Conservation (phyloP, 441 rosid genomes). For the Gossypium gossypioides region DNA sequence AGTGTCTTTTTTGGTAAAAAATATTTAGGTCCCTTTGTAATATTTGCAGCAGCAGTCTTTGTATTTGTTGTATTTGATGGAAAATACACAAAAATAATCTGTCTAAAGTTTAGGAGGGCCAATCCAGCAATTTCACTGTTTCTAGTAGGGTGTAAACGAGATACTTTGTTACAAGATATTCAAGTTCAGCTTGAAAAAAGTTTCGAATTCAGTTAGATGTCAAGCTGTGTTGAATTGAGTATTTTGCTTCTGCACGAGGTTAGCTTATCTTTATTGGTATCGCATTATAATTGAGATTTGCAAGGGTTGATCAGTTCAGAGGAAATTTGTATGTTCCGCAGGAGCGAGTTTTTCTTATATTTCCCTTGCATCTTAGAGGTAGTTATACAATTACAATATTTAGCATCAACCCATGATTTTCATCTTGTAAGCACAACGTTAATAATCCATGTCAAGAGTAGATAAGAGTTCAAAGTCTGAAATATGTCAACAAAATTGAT, state of each 20-base stretch:
- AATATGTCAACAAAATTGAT: neutral
- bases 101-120: slow-evolving; percentile 14
- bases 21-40: slow-evolving; percentile 32
- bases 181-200: neutral
- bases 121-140: neutral
- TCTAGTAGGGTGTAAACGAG: neutral
- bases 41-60: slow-evolving; percentile 31
- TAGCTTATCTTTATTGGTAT: neutral
- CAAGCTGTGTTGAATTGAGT: neutral
- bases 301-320: neutral
- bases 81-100: slow-evolving; percentile 45
- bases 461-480: neutral
- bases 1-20: slow-evolving; percentile 28
- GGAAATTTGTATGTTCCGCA: neutral
- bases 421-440: neutral
- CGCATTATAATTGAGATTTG: neutral
- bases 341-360: neutral
- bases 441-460: neutral
- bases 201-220: neutral
- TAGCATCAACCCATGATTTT: neutral
- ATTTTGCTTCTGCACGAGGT: neutral
- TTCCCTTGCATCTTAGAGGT: neutral
- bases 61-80: slow-evolving; percentile 50
- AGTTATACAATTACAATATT: no score
- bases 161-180: neutral